phyloP scores from a whole-genome alignment of 306 rosid genomes.

The Glycyrrhiza uralensis region DNA sequence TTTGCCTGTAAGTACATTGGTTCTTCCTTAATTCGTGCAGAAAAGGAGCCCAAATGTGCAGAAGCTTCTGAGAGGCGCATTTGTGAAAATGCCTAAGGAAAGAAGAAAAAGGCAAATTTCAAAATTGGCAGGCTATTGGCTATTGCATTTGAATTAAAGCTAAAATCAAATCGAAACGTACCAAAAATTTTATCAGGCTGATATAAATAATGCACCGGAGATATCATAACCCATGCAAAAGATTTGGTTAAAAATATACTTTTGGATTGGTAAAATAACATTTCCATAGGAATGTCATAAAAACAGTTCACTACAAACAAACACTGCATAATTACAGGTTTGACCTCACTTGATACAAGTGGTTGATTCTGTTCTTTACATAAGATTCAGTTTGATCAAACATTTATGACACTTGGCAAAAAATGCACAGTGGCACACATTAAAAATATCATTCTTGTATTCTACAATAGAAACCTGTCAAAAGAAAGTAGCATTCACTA shows the following conservation, averaged over 20 bases:
- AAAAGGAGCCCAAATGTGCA: constrained; percentile 95
- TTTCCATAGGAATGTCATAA: constrained; percentile 3
- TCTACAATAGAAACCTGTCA: background rate
- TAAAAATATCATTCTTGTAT: background rate
- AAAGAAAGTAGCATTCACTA: constrained; percentile 14
- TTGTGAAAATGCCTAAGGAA: constrained; percentile 82
- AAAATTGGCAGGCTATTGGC: background rate
- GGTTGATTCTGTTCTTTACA: background rate
- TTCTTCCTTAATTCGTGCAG: constrained; percentile 90
- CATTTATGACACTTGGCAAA: background rate
- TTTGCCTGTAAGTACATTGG: constrained; percentile 48
- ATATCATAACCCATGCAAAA: background rate
- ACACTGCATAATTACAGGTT: background rate
- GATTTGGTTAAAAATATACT: background rate
- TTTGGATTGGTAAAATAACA: background rate
- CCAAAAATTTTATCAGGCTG: background rate
- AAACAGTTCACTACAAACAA: background rate
- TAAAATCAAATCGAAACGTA: background rate
- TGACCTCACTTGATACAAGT: background rate
- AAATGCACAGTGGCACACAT: background rate
- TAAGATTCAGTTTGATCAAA: background rate
- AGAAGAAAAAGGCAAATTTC: background rate
- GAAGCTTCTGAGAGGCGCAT: constrained; percentile 95
- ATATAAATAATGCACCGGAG: background rate
- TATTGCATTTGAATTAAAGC: constrained; percentile 6